Conservation (phyloP, 768 basidiomycete species). For the Boletus bicolor region DNA sequence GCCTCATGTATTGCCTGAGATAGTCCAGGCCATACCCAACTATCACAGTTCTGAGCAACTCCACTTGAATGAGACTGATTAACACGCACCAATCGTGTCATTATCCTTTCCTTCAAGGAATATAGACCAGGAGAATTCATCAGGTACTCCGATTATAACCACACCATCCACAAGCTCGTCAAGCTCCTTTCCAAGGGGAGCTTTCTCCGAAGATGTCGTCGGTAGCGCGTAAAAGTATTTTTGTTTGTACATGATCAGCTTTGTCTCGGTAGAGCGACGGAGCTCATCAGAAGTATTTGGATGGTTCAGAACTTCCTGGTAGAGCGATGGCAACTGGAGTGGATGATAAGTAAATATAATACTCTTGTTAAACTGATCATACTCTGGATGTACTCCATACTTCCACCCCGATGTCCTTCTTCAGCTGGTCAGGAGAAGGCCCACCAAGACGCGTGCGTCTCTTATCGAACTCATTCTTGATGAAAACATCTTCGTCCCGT, state of each 20-base stretch:
- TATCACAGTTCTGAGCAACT: conserved; percentile 26
- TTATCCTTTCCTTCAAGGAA: conserved; percentile 73
- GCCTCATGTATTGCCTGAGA: conserved; percentile 55
- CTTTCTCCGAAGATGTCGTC: conserved; percentile 40
- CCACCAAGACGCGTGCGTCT: conserved; percentile 76
- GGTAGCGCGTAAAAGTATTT: conserved; percentile 63
- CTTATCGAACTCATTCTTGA: conserved; percentile 70
- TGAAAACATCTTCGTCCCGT: conserved; percentile 51
- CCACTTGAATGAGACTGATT: neutral
- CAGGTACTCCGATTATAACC: conserved; percentile 69
- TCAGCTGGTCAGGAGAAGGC: conserved; percentile 53
- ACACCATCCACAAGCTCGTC: conserved; percentile 72
- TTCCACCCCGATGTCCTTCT: conserved; percentile 64
- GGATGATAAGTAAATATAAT: conserved; percentile 9
- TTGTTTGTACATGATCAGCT: conserved; percentile 64
- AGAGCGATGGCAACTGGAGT: conserved; percentile 63
- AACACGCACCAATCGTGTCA: conserved; percentile 57
- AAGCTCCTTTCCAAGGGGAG: conserved; percentile 53
- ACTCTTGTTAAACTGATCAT: conserved; percentile 5
- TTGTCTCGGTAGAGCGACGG: conserved; percentile 75
- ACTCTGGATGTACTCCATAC: conserved; percentile 63
- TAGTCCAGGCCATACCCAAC: conserved; percentile 58
- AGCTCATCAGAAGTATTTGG: conserved; percentile 73
- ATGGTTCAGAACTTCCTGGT: conserved; percentile 79
- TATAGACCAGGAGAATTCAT: conserved; percentile 80